Evolutionary conservation across 306 rosid genomes (phyloP), one percentile per base, ranked within the genome.

Genomic region (Citrullus mucosospermus): DNA sequence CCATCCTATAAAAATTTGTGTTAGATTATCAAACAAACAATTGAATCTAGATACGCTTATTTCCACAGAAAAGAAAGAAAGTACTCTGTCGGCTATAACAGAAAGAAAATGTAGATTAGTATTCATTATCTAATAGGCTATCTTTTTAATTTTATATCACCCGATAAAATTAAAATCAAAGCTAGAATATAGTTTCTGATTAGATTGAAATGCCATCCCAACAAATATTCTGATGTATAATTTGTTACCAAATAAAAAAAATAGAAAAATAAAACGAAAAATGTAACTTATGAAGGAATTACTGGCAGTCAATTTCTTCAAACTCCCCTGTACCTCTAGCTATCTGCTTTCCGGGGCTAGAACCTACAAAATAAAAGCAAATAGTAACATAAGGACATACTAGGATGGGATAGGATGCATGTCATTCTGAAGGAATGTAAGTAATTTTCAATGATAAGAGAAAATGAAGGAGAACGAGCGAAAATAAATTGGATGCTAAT

Each of bases 251-350:
- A 75, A 17, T 0, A 15, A 36, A 56, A 55, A 53, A 55, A 53
- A 53, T 14, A 15, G 51, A 46, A 46, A 46, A 46, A 46, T 15
- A 75, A 10, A 36, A 16, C 2, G 0, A 9, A 13, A 75, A 75
- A 8, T 54, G 12, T 5, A 43, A 56, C 38, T 6, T 3, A 6
- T 12, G 15, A 75, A 77, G 56, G 54, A 46, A 78, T 75, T 92
- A 95, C 97, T 94, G 88, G 91, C 97, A 91, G 79, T 83, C 80
- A 60, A 88, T 79, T 84, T 92, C 93, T 81, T 88, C 97, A 84
- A 86, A 92, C 80, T 87, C 83, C 78, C 90, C 89, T 32, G 96
- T 84, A 50, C 99, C 97, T 77, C 82, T 68, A 43, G 98, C 98
- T 59, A 78, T 84, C 85, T 87, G 96, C 82, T 87, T 93, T 80